Base-by-base conservation (phyloP, 352 stramenopile species). In the Phytophthora europaea region DNA sequence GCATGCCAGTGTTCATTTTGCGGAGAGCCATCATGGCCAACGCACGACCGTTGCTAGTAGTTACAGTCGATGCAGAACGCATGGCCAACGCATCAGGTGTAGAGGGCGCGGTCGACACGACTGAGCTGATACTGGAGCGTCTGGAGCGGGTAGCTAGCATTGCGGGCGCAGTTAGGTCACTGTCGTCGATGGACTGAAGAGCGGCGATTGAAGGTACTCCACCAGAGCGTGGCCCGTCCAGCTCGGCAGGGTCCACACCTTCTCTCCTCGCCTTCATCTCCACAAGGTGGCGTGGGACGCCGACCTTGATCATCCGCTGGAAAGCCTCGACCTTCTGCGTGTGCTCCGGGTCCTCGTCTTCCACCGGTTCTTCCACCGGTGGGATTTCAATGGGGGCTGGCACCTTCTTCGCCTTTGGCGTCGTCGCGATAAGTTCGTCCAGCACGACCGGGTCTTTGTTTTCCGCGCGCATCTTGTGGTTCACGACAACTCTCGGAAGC, bases 301-400 rank as follows among this genome's bases (percentile, higher is more conserved):
- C 85, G 31, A 91, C 82, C 43, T 93, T 90, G 51, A 93, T 77
- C 87, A 93, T 94, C 54, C 84, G 70, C 50, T 87, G 84, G 61
- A 90, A 94, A 15, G 81, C 68, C 48, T 78, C 70, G 26, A 92
- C 76, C 58, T 89, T 92, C 36, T 81, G 63, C 5, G 45, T 72
- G 60, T 85, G 76, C 20, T 83, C 76, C 0, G 58, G 36, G 61
- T 85, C 70, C 1, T 77, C 75, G 48, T 83, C 70, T n/a, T 75
- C 79, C 5, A 78, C 65, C 7, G 66, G 77, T 40, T 75, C 65
- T 12, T 77, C 70, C 13, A 53, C 47, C 22, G 67, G 38, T 3
- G 75, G 70, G 16, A 79, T 82, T 53, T 75, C 65, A 76, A 84
- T 80, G 6, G 75, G 63, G 10, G 67, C 55, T 34, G 76, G 73